phyloP scores from a whole-genome alignment of 2,329 filamentous ascomycete genomes.

The Exophiala xenobiotica region DNA sequence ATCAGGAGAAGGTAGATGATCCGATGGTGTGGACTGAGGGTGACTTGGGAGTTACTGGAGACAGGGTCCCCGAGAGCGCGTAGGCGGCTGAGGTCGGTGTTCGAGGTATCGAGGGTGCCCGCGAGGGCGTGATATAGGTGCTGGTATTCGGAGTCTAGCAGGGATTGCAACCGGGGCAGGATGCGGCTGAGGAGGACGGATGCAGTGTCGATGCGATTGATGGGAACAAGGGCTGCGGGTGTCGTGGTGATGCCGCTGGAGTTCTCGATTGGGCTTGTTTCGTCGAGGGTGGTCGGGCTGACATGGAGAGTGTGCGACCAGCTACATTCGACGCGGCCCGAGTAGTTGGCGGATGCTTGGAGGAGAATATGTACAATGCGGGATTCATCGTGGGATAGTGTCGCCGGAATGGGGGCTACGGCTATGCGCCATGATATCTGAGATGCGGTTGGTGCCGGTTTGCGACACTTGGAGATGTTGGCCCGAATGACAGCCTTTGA shows the following conservation, averaged over 20 bases:
- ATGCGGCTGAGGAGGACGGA: conserved; percentile 7
- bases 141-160: conserved; percentile 10
- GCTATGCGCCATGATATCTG: conserved; percentile 14
- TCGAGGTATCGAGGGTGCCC: conserved; percentile 11
- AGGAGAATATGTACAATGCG: conserved; percentile 13
- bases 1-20: conserved; percentile 12
- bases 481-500: conserved; percentile 5
- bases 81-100: conserved; percentile 10
- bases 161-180: conserved; percentile 4
- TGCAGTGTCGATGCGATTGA: conserved; percentile 14
- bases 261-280: conserved; percentile 3
- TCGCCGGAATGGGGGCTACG: conserved; percentile 2
- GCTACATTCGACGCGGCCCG: conserved; percentile 11
- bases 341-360: conserved; percentile 10
- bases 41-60: conserved; percentile 3
- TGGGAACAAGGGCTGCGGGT: conserved; percentile 9
- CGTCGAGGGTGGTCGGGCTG: neutral
- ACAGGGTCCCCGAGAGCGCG: conserved; percentile 10
- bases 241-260: conserved; percentile 14
- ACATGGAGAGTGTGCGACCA: conserved; percentile 9
- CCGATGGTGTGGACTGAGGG: conserved; percentile 11
- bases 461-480: conserved; percentile 12
- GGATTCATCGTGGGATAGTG: conserved; percentile 12
- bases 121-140: conserved; percentile 16
- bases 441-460: neutral